Evolutionary conservation across 345 rosid genomes (phyloP).

Genomic region (Brassica cretica): DNA sequence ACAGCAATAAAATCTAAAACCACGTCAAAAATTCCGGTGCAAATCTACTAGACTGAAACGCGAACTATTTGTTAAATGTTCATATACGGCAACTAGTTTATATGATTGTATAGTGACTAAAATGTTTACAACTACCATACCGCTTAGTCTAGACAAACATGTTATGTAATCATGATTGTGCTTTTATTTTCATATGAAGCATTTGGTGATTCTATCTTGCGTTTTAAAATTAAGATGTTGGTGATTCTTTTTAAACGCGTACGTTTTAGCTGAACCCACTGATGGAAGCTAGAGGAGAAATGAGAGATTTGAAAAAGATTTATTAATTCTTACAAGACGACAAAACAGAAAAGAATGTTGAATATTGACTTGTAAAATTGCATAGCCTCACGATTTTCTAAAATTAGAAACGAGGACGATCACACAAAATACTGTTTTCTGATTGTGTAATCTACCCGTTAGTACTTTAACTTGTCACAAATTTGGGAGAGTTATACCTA

Average conservation of each 20-base stretch:
- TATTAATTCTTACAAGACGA: background rate
- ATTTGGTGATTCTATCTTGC: conserved; percentile 1
- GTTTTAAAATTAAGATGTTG: background rate
- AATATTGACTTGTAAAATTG: background rate
- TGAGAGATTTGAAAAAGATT: background rate
- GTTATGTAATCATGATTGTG: background rate
- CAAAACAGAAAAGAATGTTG: background rate
- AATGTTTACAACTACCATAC: background rate
- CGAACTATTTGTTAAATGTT: background rate
- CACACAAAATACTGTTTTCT: background rate
- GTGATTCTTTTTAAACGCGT: background rate
- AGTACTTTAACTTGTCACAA: background rate
- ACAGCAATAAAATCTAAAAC: too few relatives aligned
- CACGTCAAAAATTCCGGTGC: background rate
- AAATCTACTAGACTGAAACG: background rate
- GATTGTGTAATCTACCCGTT: background rate
- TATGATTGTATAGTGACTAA: background rate
- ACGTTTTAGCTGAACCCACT: background rate
- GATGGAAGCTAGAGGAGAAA: background rate
- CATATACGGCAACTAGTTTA: background rate
- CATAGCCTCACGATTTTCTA: conserved; percentile 4
- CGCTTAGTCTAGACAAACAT: conserved; percentile 3
- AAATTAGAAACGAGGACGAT: background rate
- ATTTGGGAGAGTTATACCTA: background rate
- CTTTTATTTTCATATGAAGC: background rate